phyloP scores from a whole-genome alignment of 768 basidiomycete genomes.

The Phlebiopsis flavidoalba region DNA sequence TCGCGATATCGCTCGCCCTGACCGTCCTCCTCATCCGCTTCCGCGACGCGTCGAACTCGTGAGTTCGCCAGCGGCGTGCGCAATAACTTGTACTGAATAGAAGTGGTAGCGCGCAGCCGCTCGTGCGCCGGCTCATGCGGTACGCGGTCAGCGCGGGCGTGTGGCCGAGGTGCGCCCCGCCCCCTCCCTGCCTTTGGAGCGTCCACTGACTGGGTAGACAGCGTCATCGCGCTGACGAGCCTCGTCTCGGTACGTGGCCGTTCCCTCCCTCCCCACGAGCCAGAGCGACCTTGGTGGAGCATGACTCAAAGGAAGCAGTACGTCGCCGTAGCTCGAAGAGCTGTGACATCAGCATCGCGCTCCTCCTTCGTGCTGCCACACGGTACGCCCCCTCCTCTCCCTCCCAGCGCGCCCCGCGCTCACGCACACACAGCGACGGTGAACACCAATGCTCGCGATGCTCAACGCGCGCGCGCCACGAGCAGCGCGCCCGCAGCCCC shows the following conservation, averaged over 20 bases:
- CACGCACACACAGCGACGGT: background rate
- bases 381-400: background rate
- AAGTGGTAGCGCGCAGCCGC: background rate
- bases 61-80: background rate
- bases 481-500: background rate
- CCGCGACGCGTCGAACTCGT: background rate
- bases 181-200: no score
- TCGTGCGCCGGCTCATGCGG: background rate
- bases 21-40: background rate
- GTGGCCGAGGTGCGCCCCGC: background rate
- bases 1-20: background rate
- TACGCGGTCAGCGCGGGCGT: background rate
- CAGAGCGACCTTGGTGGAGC: no score
- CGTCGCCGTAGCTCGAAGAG: background rate
- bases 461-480: background rate
- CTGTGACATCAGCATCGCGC: background rate
- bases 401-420: background rate
- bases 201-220: background rate
- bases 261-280: no score
- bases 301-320: background rate
- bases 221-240: background rate
- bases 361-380: background rate
- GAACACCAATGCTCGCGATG: background rate
- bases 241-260: background rate
- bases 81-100: background rate